These are phyloP conservation scores for Boechera divaricarpa DNA, from an alignment of 345 rosid genomes.

Conservation along the genomic window DNA sequence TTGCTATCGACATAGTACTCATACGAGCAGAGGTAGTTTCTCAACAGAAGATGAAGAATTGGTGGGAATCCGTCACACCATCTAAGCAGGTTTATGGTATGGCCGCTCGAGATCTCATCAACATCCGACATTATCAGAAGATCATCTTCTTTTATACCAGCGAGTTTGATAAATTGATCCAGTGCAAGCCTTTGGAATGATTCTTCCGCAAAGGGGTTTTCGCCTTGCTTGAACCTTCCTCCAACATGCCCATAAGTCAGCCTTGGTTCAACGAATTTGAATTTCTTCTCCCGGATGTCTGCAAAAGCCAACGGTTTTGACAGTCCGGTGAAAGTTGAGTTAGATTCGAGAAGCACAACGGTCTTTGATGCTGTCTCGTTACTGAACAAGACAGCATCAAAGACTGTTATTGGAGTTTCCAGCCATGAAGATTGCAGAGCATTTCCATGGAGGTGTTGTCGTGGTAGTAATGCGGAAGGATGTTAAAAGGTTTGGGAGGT, in stretches of 20 bases:
- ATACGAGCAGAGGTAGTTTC: slow-evolving; percentile 82
- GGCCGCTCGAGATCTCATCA: slow-evolving; percentile 91
- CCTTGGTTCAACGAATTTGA: slow-evolving; percentile 68
- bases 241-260: slow-evolving; percentile 77
- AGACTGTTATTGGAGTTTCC: slow-evolving; percentile 84
- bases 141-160: slow-evolving; percentile 86
- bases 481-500: slow-evolving; percentile 42
- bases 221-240: slow-evolving; percentile 79
- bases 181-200: slow-evolving; percentile 92
- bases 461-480: slow-evolving; percentile 50
- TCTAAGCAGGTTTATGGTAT: slow-evolving; percentile 81
- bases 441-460: slow-evolving; percentile 68
- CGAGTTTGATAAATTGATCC: slow-evolving; percentile 69
- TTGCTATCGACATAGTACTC: slow-evolving; percentile 70
- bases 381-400: slow-evolving; percentile 85
- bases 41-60: slow-evolving; percentile 81
- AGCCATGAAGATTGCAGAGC: slow-evolving; percentile 86
- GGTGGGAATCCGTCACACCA: slow-evolving; percentile 88
- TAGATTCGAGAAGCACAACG: slow-evolving; percentile 89
- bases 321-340: slow-evolving; percentile 81
- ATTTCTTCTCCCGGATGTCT: slow-evolving; percentile 50
- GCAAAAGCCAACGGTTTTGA: slow-evolving; percentile 66
- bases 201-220: slow-evolving; percentile 90
- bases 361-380: no score
- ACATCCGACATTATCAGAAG: slow-evolving; percentile 95